Evolutionary conservation across 148 eudicot genomes (phyloP).

Genomic region (Beta vulgaris): DNA sequence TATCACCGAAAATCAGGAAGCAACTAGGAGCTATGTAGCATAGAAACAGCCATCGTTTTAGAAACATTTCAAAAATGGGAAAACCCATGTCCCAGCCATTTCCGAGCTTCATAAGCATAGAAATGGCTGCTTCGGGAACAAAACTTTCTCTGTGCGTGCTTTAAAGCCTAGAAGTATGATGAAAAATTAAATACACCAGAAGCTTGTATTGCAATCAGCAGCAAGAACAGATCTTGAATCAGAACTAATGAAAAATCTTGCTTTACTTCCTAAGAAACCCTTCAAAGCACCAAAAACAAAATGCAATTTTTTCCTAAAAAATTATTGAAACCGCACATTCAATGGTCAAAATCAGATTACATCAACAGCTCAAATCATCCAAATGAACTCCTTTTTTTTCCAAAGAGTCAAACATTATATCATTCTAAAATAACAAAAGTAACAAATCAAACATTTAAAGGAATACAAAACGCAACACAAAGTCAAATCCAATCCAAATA

Average conservation of each 20-base stretch:
- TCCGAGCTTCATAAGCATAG: too few relatives aligned
- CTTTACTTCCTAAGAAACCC: neutral
- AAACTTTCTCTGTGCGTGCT: too few relatives aligned
- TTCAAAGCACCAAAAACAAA: neutral
- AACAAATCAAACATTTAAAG: neutral
- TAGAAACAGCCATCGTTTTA: too few relatives aligned
- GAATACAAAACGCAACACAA: neutral
- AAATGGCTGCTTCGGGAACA: too few relatives aligned
- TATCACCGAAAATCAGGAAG: neutral
- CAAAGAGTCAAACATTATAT: neutral
- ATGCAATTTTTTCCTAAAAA: neutral
- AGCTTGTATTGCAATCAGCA: neutral
- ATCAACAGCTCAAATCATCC: neutral
- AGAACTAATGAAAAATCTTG: neutral
- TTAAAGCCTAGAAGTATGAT: too few relatives aligned
- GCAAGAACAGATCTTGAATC: neutral
- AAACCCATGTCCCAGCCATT: too few relatives aligned
- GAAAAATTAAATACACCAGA: too few relatives aligned
- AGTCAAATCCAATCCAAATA: slow-evolving; percentile 9
- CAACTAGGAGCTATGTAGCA: neutral
- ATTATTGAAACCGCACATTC: neutral
- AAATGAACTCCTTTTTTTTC: neutral
- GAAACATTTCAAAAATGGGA: too few relatives aligned
- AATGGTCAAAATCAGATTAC: neutral
- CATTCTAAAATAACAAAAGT: neutral